Conservation (phyloP, 2,329 filamentous ascomycete species). For the Penicillium expansum region DNA sequence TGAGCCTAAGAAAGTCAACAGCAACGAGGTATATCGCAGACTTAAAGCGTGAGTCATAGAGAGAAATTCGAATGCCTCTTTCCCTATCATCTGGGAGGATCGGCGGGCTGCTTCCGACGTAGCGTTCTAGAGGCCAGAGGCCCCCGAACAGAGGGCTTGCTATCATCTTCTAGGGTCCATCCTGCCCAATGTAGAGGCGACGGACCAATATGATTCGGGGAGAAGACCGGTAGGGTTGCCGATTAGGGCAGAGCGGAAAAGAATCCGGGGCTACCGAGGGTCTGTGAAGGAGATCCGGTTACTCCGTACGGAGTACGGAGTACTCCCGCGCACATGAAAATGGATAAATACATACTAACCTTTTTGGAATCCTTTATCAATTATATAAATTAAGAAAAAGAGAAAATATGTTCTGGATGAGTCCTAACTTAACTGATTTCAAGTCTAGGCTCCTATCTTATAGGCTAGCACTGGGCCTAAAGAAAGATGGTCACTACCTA, state of each 20-base stretch:
- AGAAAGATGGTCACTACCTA: background rate
- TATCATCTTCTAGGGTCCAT: slow-evolving; percentile 6
- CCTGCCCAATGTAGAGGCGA: background rate
- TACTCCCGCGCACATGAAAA: background rate
- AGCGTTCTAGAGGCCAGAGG: background rate
- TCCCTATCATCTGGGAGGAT: background rate
- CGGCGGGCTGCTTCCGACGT: background rate
- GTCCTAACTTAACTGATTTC: background rate
- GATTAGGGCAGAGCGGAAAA: slow-evolving; percentile 21
- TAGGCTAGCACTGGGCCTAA: background rate
- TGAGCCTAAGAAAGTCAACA: background rate
- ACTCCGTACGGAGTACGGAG: background rate
- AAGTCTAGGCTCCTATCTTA: background rate
- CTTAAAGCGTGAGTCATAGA: slow-evolving; percentile 16
- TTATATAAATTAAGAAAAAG: no score
- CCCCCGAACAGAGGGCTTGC: background rate
- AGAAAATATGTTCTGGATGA: no score
- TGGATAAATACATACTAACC: background rate
- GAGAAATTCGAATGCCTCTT: background rate
- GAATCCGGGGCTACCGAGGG: slow-evolving; percentile 17
- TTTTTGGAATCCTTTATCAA: background rate
- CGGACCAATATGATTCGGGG: slow-evolving; percentile 9
- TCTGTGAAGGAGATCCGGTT: background rate
- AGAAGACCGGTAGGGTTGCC: slow-evolving; percentile 12
- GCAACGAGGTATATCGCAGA: background rate